Base-by-base conservation (phyloP, 257 asterid genomes). In the Solanum tarijense region DNA sequence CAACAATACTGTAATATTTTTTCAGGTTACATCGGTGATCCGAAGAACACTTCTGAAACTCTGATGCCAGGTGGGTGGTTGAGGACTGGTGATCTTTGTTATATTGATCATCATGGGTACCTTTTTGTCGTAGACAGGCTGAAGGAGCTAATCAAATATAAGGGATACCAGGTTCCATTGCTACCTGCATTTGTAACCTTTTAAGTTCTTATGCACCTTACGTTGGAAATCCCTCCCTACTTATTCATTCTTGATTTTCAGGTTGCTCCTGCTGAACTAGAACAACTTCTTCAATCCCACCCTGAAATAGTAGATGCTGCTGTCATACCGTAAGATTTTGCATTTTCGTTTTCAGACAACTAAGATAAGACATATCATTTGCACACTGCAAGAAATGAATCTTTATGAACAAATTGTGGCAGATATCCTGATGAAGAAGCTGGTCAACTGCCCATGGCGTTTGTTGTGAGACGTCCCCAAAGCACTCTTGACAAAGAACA, bases 221-320 rank as follows among this genome's bases (percentile, higher is more conserved):
- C 13, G 0, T 29, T 89, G 68, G 3, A 55, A 86, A 3, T 73
- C 72, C 66, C 55, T 14, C 72, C 66, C 55, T 10, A 1, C 16
- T 76, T 25, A 68, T 36, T 29, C 27, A 27, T 66, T n/a, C 25
- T 87, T 43, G 27, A 32, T 73, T 86, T 88, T 41, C 89, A 94
- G 96, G 94, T 94, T 73, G 71, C 95, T 52, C 95, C 95, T 14
- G 93, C 91, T 60, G 96, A 94, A 91, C 92, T 94, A 29, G 96
- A 94, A 74, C 91, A 90, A 34, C 88, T 94, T 88, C 93, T 94
- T 65, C 94, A 88, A 23, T 85, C 92, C 10, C 95, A 94, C 87
- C 94, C 92, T 12, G 91, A 91, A 55, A 92, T 94, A 68, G 85
- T 84, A 12, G 95, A 94, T 89, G 96, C 93, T 66, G 95, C 93